Evolutionary conservation across 2,329 filamentous ascomycete species (phyloP).

Genomic region (Triangularia verruculosa): DNA sequence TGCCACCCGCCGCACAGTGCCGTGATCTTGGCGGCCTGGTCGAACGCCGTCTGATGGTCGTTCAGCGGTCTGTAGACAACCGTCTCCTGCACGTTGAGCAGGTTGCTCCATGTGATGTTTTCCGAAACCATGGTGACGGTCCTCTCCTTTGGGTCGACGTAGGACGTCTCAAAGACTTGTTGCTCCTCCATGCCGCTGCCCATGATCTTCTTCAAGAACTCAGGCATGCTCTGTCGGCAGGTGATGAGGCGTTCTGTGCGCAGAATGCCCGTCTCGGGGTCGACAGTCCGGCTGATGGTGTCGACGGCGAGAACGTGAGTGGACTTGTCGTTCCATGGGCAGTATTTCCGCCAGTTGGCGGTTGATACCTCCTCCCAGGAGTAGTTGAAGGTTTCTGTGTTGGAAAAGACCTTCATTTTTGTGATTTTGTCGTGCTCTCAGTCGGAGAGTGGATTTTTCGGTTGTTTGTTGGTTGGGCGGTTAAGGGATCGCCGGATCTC

Average conservation of each 20-base stretch:
- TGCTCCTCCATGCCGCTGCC: slow-evolving; percentile 72
- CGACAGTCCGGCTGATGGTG: slow-evolving; percentile 70
- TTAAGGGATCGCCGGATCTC: neutral
- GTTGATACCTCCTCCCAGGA: slow-evolving; percentile 98
- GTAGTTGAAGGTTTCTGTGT: slow-evolving; percentile 87
- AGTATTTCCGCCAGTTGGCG: slow-evolving; percentile 98
- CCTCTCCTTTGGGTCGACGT: slow-evolving; percentile 79
- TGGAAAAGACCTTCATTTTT: slow-evolving; percentile 93
- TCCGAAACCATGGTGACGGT: slow-evolving; percentile 96
- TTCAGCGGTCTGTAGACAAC: slow-evolving; percentile 72
- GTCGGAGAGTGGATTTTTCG: neutral
- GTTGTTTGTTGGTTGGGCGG: slow-evolving; percentile 4
- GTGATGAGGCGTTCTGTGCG: slow-evolving; percentile 62
- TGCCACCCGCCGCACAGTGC: slow-evolving; percentile 96
- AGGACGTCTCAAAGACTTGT: slow-evolving; percentile 92
- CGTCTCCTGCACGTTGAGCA: slow-evolving; percentile 89
- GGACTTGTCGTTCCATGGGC: slow-evolving; percentile 98
- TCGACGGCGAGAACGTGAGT: slow-evolving; percentile 95
- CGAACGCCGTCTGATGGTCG: slow-evolving; percentile 69
- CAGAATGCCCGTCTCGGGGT: slow-evolving; percentile 56
- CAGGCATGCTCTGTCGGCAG: slow-evolving; percentile 63
- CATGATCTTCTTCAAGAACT: slow-evolving; percentile 77
- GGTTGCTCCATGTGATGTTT: slow-evolving; percentile 89
- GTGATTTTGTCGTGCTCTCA: neutral
- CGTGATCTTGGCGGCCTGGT: slow-evolving; percentile 88